Base-by-base conservation (phyloP, 495 filamentous ascomycete species). In the Echria macrotheca region DNA sequence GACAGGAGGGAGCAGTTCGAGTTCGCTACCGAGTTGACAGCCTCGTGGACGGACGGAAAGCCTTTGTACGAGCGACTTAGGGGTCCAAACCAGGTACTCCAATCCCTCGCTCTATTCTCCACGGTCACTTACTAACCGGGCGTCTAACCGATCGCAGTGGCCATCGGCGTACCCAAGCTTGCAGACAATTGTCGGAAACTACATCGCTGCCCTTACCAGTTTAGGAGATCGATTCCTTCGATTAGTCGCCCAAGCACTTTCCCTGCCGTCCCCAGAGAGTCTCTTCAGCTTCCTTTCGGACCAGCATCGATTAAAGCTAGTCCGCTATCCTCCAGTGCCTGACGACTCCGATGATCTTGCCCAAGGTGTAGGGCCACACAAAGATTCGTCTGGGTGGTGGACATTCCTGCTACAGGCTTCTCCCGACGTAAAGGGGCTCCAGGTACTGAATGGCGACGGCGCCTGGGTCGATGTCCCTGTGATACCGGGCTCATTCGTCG, bases 1-100 rank as follows among this genome's bases (percentile, higher is more conserved):
- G 77, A 80, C 48, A 56, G 66, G 28, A 60, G 76, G 5, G 77
- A 82, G 50, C 75, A 80, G 51, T 77, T 77, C 18, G 74, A 81
- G 50, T 76, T 79, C 57, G 75, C 72, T 23, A 77, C 74, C 0
- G 76, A 79, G 52, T 52, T 77, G 9, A 55, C 64, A 0, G 62
- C 67, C 11, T 61, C 56, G 5, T 77, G 66, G 63, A 28, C 40
- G 2, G 56, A 56, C 11, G 63, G 58, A 11, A 28, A 54, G 7
- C 67, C 72, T 8, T 47, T 71, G 11, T 75, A 71, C 51, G 75
- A 76, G 63, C 55, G 67, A 8, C 59, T 81, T 32, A 67, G 72
- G 33, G 76, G 76, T n/a, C 76, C 74, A 4, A 80, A 79, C 49
- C 76, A 77, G 59, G 49, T 52, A 12, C 14, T 40, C 37, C 10